These are phyloP conservation scores for Basidiobolus meristosporus DNA, from an alignment of 371 early-diverging fungal genomes.

Conservation along the genomic window DNA sequence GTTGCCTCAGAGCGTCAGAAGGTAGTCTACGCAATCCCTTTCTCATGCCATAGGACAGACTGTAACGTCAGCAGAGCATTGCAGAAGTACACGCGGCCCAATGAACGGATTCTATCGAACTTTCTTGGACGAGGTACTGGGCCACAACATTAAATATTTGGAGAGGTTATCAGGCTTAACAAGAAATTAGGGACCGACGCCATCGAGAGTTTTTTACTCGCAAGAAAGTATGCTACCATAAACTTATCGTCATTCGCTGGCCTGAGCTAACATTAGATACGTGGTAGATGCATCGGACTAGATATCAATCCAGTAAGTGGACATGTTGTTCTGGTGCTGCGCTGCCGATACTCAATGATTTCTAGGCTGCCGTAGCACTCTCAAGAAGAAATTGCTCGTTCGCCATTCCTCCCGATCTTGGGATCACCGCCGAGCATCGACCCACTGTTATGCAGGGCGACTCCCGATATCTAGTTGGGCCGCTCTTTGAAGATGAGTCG, in stretches of 20 bases:
- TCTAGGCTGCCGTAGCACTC: constrained; percentile 55
- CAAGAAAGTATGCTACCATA: constrained; percentile 32
- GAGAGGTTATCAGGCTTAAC: neutral
- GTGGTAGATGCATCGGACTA: constrained; percentile 49
- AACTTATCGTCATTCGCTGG: neutral
- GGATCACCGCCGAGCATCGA: constrained; percentile 52
- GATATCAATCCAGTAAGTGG: constrained; percentile 68
- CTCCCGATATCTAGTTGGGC: constrained; percentile 33
- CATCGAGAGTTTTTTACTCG: constrained; percentile 70
- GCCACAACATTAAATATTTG: neutral
- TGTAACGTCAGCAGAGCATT: constrained; percentile 24
- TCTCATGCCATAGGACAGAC: neutral
- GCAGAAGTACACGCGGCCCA: constrained; percentile 45
- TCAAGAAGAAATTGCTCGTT: constrained; percentile 75
- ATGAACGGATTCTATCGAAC: constrained; percentile 69
- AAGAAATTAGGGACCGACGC: constrained; percentile 48
- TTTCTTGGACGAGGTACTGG: constrained; percentile 74
- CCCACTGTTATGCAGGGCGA: constrained; percentile 71
- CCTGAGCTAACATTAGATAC: neutral
- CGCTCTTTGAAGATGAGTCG: constrained; percentile 32
- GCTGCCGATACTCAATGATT: neutral
- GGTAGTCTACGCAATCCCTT: constrained; percentile 16
- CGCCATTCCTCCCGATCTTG: constrained; percentile 34
- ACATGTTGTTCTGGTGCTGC: neutral
- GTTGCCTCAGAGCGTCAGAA: constrained; percentile 80